Conservation (phyloP, 2,329 filamentous ascomycete species). For the Beauveria asiatica region DNA sequence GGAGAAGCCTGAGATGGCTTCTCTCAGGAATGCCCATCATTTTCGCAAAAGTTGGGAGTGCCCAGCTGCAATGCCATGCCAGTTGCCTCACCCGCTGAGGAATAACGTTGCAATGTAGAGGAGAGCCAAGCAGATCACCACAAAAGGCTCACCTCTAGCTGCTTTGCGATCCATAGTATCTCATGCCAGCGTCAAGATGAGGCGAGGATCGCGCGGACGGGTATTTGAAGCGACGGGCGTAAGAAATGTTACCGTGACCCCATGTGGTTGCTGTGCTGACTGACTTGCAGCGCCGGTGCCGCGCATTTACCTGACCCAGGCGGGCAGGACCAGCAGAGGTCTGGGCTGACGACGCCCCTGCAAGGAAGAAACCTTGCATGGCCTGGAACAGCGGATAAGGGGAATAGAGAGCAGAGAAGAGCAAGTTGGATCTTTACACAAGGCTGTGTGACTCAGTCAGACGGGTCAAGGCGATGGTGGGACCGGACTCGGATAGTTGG, state of each 20-base stretch:
- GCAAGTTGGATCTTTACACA: neutral
- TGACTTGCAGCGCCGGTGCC: neutral
- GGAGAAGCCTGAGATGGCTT: neutral
- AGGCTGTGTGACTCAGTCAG: neutral
- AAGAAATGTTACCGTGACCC: neutral
- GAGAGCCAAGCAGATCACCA: neutral
- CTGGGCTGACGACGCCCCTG: neutral
- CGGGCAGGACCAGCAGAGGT: neutral
- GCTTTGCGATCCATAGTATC: neutral
- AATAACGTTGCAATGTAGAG: neutral
- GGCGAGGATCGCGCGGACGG: neutral
- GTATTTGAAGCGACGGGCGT: neutral
- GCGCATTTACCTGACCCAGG: neutral
- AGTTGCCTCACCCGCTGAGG: neutral
- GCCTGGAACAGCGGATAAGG: neutral
- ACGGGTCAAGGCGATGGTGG: too few species aligned
- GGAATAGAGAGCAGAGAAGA: neutral
- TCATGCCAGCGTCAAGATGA: neutral
- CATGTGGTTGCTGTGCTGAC: slow-evolving; percentile 5
- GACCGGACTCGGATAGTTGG: too few species aligned
- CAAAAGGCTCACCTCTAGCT: neutral
- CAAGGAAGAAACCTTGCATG: neutral
- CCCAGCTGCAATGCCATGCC: neutral
- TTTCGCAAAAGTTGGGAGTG: neutral
- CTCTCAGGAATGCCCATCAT: slow-evolving; percentile 2